Evolutionary conservation across 2,329 filamentous ascomycete species (phyloP), one percentile per base, ranked within the genome.

Genomic region (Scedosporium minutisporum): DNA sequence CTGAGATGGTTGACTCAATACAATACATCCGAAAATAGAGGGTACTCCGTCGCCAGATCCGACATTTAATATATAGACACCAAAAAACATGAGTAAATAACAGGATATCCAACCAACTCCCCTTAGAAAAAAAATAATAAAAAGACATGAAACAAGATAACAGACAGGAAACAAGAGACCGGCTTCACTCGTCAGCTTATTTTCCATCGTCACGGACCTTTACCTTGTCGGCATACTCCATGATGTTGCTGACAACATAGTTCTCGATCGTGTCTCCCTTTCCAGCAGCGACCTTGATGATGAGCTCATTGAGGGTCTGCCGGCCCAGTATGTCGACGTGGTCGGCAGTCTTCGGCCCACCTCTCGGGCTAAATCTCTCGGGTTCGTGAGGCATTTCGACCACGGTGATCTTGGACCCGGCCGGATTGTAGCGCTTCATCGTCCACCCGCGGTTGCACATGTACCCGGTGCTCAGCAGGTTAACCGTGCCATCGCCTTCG

Each of bases 351-450:
- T 85, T 85, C 25, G 85, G 84, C 0, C 85, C 86, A 18, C 86
- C 86, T 62, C 95, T 80, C 0, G 95, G 91, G 68, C 87, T 93
- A 73, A 97, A 99, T 18, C 91, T 79, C 68, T 97, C 93, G 1
- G 95, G 95, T 70, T 97, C 93, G 71, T 99, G 95, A 1, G 88
- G 90, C 95, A 99, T 99, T 77, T 99, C 95, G 65, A 89, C 92
- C 0, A 93, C 90, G 48, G 87, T 96, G 65, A 99, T 79, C 69
- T 91, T 86, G 38, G 88, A 83, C 1, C 88, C 87, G 0, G 91
- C 89, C 0, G 95, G 95, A 70, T 99, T 99, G 73, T 96, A 99
- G 42, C 95, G 84, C 74, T 91, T 92, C 74, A 97, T 89, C 63
- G 87, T 87, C 95, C 95, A 99, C 3, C 95, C 95, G 69, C 88